These are phyloP conservation scores for Umbellularia californica DNA, from an alignment of 164 flowering plant genomes.

Conservation along the genomic window DNA sequence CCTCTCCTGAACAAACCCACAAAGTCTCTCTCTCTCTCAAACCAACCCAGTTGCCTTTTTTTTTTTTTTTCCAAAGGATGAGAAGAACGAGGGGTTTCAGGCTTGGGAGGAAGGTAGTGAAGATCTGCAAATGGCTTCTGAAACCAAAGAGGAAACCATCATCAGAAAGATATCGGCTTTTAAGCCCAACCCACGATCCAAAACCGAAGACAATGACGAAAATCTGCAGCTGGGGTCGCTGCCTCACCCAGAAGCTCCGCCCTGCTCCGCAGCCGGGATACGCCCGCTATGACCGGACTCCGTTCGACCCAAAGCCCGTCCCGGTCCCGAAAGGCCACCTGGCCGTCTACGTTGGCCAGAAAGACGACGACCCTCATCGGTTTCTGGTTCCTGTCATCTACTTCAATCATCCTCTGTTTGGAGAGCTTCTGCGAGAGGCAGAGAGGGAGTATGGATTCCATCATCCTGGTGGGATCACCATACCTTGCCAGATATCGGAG, in stretches of 20 bases:
- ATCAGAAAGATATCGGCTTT: slow-evolving; percentile 14
- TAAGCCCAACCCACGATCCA: not conserved
- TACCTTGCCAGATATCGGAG: slow-evolving; percentile 70
- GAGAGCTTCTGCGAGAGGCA: slow-evolving; percentile 57
- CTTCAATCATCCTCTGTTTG: slow-evolving; percentile 79
- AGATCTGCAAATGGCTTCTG: slow-evolving; percentile 26
- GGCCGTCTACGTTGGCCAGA: slow-evolving; percentile 80
- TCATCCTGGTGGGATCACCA: slow-evolving; percentile 69
- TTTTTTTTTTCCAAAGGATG: slow-evolving; percentile 19
- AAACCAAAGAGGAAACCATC: slow-evolving; percentile 13
- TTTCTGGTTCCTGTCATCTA: slow-evolving; percentile 76
- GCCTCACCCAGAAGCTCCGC: slow-evolving; percentile 27
- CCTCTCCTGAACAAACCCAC: slow-evolving; percentile 27
- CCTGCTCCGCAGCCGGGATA: slow-evolving; percentile 18
- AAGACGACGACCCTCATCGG: slow-evolving; percentile 51
- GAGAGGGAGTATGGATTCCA: slow-evolving; percentile 67
- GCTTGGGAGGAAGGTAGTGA: slow-evolving; percentile 31
- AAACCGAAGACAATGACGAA: slow-evolving; percentile 21
- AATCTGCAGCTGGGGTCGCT: slow-evolving; percentile 42
- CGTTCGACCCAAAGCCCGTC: slow-evolving; percentile 17
- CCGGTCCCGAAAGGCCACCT: slow-evolving; percentile 67
- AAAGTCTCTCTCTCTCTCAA: not conserved
- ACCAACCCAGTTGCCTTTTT: too few species aligned
- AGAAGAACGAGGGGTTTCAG: slow-evolving; percentile 48
- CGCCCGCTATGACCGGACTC: slow-evolving; percentile 28